Evolutionary conservation across 768 basidiomycete genomes (phyloP), one percentile per base, ranked within the genome.

Genomic region (Termitomyces sp.): DNA sequence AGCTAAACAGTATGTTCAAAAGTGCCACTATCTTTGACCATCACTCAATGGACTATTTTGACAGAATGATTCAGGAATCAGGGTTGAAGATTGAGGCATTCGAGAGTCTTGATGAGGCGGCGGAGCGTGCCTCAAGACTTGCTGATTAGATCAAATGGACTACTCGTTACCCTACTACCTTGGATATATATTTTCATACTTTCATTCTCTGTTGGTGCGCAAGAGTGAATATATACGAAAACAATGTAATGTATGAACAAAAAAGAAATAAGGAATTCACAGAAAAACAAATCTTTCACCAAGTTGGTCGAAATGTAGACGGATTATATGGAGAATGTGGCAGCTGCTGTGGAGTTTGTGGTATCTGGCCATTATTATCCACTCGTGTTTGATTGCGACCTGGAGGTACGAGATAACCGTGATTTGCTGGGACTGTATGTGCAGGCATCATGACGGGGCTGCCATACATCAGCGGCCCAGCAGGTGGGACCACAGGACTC

Each of bases 21-120:
- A 22, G 46, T 14, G 46, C 31, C 34, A 39, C 26, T 27, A 13
- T 7, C n/a, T 31, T 44, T 31, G 39, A 46, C 20, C 18, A n/a
- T 7, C 31, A 20, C 46, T 46, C n/a, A 62, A 59, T 53, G 59
- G 63, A 48, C 53, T 48, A 56, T 65, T 61, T 60, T 37, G 46
- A 2, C 63, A 98, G 95, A 68, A 90, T 98, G 88, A 98, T 98
- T 73, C 85, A 78, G 67, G 83, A 92, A 44, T 95, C 92, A 34
- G 94, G 94, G 27, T 74, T 98, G 63, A 90, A 93, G 76, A 99
- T 99, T 68, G 85, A 88, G 69, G 84, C 97, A 36, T 95, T 91
- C 71, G 96, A 98, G 64, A 84, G 87, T 64, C 81, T 98, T 27
- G 97, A 98, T 66, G 91, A 94, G 61, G 96, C 96, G 58, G 93